Evolutionary conservation across 441 rosid genomes (phyloP).

Genomic region (Euphorbia corollata): DNA sequence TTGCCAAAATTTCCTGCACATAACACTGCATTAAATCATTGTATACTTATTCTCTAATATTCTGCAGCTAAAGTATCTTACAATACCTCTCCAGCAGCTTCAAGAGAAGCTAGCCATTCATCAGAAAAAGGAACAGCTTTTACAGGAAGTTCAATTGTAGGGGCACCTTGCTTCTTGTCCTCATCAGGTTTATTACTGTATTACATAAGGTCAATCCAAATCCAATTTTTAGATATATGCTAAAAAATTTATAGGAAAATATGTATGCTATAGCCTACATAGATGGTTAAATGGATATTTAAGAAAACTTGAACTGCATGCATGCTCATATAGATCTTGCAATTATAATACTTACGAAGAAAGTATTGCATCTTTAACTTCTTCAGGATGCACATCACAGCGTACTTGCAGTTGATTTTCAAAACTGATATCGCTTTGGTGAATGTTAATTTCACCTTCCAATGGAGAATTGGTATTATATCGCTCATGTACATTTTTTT

Average conservation of each 20-base stretch:
- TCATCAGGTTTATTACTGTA: conserved; percentile 33
- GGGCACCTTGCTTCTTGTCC: conserved; percentile 38
- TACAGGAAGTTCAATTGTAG: conserved; percentile 43
- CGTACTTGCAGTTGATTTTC: conserved; percentile 21
- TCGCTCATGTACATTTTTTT: conserved; percentile 18
- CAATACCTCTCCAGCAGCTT: conserved; percentile 91
- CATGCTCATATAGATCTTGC: conserved; percentile 14
- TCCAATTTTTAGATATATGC: not conserved
- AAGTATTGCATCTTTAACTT: conserved; percentile 26
- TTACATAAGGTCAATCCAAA: conserved; percentile 9
- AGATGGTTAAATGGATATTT: conserved; percentile 1
- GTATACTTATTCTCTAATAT: not conserved
- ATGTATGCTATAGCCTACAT: not conserved
- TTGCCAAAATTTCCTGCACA: conserved; percentile 65
- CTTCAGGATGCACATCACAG: conserved; percentile 17
- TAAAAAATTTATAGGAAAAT: not conserved
- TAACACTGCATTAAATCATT: conserved; percentile 15
- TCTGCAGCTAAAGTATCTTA: not conserved
- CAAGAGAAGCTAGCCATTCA: conserved; percentile 89
- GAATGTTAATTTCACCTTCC: conserved; percentile 28
- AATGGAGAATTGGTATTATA: conserved; percentile 11
- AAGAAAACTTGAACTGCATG: not conserved
- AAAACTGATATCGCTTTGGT: conserved; percentile 18
- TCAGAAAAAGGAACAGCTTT: conserved; percentile 81
- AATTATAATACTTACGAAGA: conserved; percentile 36